Percentiles rank a stretch among this genome's conserved stretches.
phyloP scores from a whole-genome alignment of 129 eudicot genomes.

The Lactuca saligna region DNA sequence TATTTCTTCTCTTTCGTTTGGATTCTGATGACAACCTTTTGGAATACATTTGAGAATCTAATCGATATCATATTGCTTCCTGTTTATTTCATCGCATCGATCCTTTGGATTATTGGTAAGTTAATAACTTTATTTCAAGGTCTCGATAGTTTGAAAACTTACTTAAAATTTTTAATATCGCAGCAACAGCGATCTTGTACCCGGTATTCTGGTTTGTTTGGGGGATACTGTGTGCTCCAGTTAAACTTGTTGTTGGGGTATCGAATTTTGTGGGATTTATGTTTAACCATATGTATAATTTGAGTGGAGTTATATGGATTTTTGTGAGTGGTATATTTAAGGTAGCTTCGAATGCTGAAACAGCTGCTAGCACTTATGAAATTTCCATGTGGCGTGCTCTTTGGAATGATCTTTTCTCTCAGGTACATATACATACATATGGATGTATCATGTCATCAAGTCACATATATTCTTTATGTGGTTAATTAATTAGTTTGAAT shows the following conservation, averaged over 20 bases:
- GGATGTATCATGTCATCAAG: neutral
- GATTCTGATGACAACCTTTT: constrained; percentile 51
- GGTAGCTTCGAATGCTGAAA: constrained; percentile 58
- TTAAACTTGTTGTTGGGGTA: constrained; percentile 56
- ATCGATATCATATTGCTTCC: constrained; percentile 62
- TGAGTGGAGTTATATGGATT: constrained; percentile 47
- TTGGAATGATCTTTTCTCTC: constrained; percentile 88
- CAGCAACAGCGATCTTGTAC: constrained; percentile 60
- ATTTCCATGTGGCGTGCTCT: constrained; percentile 80
- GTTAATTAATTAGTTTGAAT: neutral
- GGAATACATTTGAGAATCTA: constrained; percentile 48
- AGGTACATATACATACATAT: constrained; percentile 38
- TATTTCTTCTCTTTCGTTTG: constrained; percentile 52
- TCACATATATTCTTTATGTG: neutral
- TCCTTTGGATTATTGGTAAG: constrained; percentile 73
- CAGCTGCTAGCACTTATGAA: constrained; percentile 56
- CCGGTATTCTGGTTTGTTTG: constrained; percentile 70
- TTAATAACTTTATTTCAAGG: neutral
- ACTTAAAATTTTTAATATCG: constrained; percentile 27
- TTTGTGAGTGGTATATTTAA: constrained; percentile 48
- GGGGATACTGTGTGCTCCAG: constrained; percentile 64
- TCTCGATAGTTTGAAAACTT: neutral
- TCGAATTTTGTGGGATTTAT: constrained; percentile 46
- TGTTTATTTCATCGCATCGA: constrained; percentile 53
- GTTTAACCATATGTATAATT: constrained; percentile 39